Evolutionary conservation across 2,329 filamentous ascomycete genomes (phyloP).

Genomic region (Aspergillus sp.): DNA sequence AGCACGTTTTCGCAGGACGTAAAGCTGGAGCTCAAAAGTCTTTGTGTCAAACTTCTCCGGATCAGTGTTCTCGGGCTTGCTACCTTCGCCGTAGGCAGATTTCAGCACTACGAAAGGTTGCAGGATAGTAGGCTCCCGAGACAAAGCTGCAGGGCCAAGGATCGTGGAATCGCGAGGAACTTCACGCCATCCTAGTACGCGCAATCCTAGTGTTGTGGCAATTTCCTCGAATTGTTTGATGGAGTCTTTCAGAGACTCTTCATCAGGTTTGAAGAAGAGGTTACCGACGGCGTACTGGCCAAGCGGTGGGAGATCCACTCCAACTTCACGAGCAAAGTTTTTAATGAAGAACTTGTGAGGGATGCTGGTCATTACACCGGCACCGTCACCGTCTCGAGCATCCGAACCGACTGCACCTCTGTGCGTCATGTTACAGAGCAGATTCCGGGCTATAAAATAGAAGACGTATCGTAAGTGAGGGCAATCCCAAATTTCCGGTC

Average conservation of each 20-base stretch:
- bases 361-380: slow-evolving; percentile 99
- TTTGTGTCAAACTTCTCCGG: slow-evolving; percentile 78
- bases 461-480: slow-evolving; percentile 31
- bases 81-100: slow-evolving; percentile 79
- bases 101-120: slow-evolving; percentile 92
- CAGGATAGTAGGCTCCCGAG: slow-evolving; percentile 89
- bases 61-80: slow-evolving; percentile 75
- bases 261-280: slow-evolving; percentile 96
- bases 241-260: slow-evolving; percentile 84
- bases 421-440: slow-evolving; percentile 99
- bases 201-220: slow-evolving; percentile 80
- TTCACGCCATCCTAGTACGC: slow-evolving; percentile 94
- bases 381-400: slow-evolving; percentile 95
- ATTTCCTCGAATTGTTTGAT: slow-evolving; percentile 92
- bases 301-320: slow-evolving; percentile 78
- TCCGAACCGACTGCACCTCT: slow-evolving; percentile 97
- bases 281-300: slow-evolving; percentile 98
- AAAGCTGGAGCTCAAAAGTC: slow-evolving; percentile 89
- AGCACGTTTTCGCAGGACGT: slow-evolving; percentile 88
- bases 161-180: slow-evolving; percentile 91
- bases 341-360: slow-evolving; percentile 98
- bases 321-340: slow-evolving; percentile 91
- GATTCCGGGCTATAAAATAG: slow-evolving; percentile 67
- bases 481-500: neutral
- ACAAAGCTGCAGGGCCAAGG: slow-evolving; percentile 87